Conservation (phyloP, 73 alveolate species). For the Stentor roeselii region DNA sequence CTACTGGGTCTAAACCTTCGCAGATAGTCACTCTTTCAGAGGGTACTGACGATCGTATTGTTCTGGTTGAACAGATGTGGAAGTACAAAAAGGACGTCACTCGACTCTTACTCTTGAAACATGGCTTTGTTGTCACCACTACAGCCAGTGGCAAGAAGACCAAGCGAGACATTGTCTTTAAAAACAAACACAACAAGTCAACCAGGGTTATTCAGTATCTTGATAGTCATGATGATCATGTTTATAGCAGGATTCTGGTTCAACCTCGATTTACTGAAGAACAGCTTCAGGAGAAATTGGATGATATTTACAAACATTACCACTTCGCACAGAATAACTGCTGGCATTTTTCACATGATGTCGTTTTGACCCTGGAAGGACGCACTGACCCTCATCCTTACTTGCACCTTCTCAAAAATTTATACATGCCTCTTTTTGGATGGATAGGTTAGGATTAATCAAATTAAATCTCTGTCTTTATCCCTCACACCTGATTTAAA, state of each 20-base stretch:
- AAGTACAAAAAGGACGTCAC: neutral
- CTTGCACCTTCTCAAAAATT: neutral
- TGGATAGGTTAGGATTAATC: neutral
- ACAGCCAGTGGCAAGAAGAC: neutral
- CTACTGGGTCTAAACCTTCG: no score
- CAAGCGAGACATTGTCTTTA: neutral
- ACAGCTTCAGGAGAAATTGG: neutral
- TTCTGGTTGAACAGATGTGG: conserved; percentile 7
- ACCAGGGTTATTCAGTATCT: neutral
- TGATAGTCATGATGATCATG: neutral
- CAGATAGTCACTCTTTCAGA: no score
- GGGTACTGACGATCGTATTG: neutral
- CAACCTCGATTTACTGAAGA: neutral
- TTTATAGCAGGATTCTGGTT: neutral
- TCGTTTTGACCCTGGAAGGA: neutral
- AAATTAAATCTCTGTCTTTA: neutral
- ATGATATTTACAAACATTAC: neutral
- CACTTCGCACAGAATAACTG: neutral
- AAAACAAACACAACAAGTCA: neutral
- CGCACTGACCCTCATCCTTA: neutral
- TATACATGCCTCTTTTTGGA: neutral
- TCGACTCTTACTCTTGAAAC: neutral
- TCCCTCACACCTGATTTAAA: neutral
- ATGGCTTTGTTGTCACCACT: neutral
- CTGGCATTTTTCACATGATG: neutral